Evolutionary conservation across 805 yeast species (phyloP).

Genomic region (Sugiyamaella smithiae): DNA sequence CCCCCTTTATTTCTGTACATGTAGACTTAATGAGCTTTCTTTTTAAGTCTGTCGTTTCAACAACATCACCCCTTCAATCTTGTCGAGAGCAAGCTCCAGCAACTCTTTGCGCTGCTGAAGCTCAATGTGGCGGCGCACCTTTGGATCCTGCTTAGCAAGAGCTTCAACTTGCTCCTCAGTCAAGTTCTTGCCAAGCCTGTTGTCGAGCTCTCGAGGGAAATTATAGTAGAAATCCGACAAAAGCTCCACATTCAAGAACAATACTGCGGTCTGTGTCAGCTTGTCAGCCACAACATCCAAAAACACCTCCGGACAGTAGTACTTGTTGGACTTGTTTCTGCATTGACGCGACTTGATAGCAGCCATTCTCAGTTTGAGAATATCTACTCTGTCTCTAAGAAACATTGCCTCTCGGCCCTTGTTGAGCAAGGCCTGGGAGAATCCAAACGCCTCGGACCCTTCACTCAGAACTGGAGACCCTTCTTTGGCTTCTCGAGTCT

Average conservation of each 20-base stretch:
- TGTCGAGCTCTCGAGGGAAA: conserved; percentile 91
- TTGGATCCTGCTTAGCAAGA: conserved; percentile 94
- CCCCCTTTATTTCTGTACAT: not conserved
- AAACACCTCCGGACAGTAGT: conserved; percentile 91
- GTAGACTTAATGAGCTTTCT: not conserved
- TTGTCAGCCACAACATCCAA: conserved; percentile 90
- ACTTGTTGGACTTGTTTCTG: conserved; percentile 72
- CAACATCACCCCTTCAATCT: conserved; percentile 73
- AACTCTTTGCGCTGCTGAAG: conserved; percentile 90
- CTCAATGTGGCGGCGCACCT: conserved; percentile 84
- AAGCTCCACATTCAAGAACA: conserved; percentile 89
- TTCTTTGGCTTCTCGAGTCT: conserved; percentile 18
- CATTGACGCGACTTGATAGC: conserved; percentile 75
- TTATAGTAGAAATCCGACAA: conserved; percentile 93
- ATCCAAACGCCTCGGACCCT: conserved; percentile 75
- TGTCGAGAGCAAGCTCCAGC: conserved; percentile 75
- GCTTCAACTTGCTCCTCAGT: conserved; percentile 74
- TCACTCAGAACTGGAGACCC: conserved; percentile 12
- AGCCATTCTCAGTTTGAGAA: conserved; percentile 71
- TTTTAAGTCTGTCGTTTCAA: conserved; percentile 49
- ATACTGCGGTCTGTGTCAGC: conserved; percentile 86
- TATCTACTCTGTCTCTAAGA: conserved; percentile 65
- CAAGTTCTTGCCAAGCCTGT: conserved; percentile 60
- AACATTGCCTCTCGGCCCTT: conserved; percentile 85
- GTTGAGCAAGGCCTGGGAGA: conserved; percentile 68